phyloP scores from a whole-genome alignment of 495 filamentous ascomycete genomes.

The Podospora anserina region DNA sequence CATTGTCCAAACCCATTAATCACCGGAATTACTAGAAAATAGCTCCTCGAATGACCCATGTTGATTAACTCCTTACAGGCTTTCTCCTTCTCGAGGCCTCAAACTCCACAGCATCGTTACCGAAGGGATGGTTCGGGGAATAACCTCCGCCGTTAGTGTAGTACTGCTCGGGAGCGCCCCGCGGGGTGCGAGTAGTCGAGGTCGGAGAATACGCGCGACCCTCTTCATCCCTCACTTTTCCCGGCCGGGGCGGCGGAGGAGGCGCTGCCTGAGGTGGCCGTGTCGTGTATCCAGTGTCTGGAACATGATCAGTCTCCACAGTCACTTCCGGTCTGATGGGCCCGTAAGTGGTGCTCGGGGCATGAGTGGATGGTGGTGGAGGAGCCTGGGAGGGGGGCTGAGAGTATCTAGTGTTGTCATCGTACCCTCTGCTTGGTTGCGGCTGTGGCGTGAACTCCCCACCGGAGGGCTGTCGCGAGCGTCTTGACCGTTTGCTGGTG shows the following conservation, averaged over 20 bases:
- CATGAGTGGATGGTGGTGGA: not conserved
- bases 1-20: not conserved
- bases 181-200: constrained; percentile 7
- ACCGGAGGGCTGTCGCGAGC: constrained; percentile 6
- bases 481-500: not conserved
- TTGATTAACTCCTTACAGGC: not conserved
- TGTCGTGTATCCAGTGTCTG: constrained; percentile 16
- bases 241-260: constrained; percentile 31
- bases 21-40: not conserved
- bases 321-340: not conserved
- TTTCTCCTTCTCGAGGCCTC: constrained; percentile 10
- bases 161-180: constrained; percentile 17
- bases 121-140: constrained; percentile 19
- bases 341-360: not conserved
- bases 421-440: not conserved
- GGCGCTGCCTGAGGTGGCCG: constrained; percentile 19
- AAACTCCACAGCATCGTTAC: constrained; percentile 20
- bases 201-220: constrained; percentile 13
- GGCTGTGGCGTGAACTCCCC: not conserved
- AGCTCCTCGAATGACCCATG: not conserved
- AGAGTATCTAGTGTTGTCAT: not conserved
- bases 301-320: not conserved
- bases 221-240: constrained; percentile 24
- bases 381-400: not conserved
- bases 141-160: constrained; percentile 17